Evolutionary conservation across 345 rosid species (phyloP), one percentile per base, ranked within the genome.

Genomic region (Sonneratia alba): DNA sequence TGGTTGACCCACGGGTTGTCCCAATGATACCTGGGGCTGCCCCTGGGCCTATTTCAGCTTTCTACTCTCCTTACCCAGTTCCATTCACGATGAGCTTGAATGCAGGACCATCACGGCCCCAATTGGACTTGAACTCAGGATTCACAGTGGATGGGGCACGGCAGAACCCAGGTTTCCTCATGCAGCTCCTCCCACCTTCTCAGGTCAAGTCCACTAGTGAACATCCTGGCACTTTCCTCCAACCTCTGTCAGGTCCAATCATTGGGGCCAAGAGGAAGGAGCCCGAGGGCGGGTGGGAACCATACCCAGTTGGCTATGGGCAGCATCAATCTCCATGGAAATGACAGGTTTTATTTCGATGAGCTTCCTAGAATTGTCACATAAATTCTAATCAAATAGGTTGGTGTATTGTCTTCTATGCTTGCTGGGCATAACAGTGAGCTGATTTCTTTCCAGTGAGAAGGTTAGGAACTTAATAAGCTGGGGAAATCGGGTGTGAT

Each of bases 11-110:
- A 34, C 85, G 88, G 77, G 92, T 85, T 63, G 72, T 83, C 49
- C 87, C 96, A 36, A 85, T 87, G 48, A 75, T 87, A 72, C 91
- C 92, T 66, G 96, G 87, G 71, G 79, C 45, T 4, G 6, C 88
- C 47, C 53, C 87, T 32, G 87, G 90, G 4, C 79, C 97, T 66
- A 66, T 82, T 55, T 73, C 90, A 21, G 71, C 80, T 67, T 76
- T 79, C 72, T 91, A 84, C 67, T 72, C 85, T 51, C 37, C 87
- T 14, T 85, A 77, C 74, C 75, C 91, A 63, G 84, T 79, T 13
- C 85, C 90, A 27, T 81, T 95, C 77, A 74, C 89, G 70, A 83
- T 88, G 95, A 84, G 80, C 86, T 76, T 86, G 90, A 89, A 84
- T 43, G 78, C 84, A 38, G 89, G 82, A 8, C 80, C 90, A 2